phyloP scores from a whole-genome alignment of 306 rosid genomes.

The Gastrolobium villosum region DNA sequence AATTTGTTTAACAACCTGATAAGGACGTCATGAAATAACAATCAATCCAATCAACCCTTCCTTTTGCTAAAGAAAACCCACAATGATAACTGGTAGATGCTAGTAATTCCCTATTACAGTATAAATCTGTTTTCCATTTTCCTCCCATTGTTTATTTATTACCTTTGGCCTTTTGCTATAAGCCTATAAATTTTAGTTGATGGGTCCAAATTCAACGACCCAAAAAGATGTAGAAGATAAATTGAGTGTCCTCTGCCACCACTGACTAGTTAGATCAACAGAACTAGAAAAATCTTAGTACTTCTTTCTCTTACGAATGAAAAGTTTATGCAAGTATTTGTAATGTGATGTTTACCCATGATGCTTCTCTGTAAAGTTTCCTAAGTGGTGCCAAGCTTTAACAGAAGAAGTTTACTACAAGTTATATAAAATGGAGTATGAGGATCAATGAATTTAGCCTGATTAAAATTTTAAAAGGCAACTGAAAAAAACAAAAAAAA shows the following conservation, averaged over 20 bases:
- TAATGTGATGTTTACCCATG: conserved; percentile 43
- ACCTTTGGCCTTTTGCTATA: conserved; percentile 47
- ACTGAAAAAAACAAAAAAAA: neutral
- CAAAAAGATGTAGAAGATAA: conserved; percentile 46
- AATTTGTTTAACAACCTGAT: conserved; percentile 25
- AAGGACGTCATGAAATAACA: conserved; percentile 45
- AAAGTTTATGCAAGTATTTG: conserved; percentile 53
- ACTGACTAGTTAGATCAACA: conserved; percentile 47
- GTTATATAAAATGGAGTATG: conserved; percentile 35
- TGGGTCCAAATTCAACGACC: conserved; percentile 55
- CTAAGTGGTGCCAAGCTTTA: conserved; percentile 51
- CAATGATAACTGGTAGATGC: conserved; percentile 56
- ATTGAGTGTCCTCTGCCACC: conserved; percentile 53
- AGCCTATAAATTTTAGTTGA: conserved; percentile 50
- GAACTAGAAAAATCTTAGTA: conserved; percentile 51
- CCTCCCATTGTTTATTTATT: conserved; percentile 48
- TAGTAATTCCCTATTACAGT: conserved; percentile 51
- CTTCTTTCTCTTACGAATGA: conserved; percentile 50
- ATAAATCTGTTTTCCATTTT: conserved; percentile 47
- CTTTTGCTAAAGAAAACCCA: conserved; percentile 58
- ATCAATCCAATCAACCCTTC: no score
- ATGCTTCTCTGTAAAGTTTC: conserved; percentile 58
- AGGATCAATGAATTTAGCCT: conserved; percentile 40
- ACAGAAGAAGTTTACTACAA: conserved; percentile 44
- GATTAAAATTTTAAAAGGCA: neutral